Evolutionary conservation across 306 rosid genomes (phyloP).

Genomic region (Cucurbita maxima): DNA sequence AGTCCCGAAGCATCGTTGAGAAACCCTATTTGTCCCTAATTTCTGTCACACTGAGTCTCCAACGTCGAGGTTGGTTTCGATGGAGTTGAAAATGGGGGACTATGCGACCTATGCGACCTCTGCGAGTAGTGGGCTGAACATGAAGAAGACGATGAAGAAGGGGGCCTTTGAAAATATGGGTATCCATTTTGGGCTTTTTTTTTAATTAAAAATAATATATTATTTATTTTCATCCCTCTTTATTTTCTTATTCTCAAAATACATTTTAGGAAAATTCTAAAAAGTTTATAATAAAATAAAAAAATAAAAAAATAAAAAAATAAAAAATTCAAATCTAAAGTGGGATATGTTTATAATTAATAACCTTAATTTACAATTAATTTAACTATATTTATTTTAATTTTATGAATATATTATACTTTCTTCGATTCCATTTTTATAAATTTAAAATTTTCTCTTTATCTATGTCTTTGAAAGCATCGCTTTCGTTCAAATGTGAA

Average conservation of each 20-base stretch:
- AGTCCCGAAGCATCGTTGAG: constrained; percentile 35
- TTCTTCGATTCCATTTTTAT: background rate
- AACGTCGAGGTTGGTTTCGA: constrained; percentile 19
- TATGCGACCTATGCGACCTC: constrained; percentile 78
- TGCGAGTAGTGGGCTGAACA: constrained; percentile 91
- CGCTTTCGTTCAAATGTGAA: too few relatives aligned
- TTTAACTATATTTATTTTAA: background rate
- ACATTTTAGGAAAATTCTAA: background rate
- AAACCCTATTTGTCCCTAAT: constrained; percentile 12
- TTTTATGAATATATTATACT: too few relatives aligned
- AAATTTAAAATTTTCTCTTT: too few relatives aligned
- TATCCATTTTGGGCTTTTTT: constrained; percentile 64
- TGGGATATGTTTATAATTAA: background rate
- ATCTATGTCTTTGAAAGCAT: too few relatives aligned
- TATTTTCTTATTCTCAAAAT: background rate
- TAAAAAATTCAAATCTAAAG: background rate
- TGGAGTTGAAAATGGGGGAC: constrained; percentile 27
- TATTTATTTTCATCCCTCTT: background rate
- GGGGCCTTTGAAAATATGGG: constrained; percentile 51
- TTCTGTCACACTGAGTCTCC: constrained; percentile 7
- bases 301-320: too few relatives aligned
- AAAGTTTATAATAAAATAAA: too few relatives aligned
- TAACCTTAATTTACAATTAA: background rate
- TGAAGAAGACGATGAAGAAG: constrained; percentile 48
- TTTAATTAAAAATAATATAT: background rate